Conservation (phyloP, 169 alveolate species). For the Cryptosporidium andersoni region DNA sequence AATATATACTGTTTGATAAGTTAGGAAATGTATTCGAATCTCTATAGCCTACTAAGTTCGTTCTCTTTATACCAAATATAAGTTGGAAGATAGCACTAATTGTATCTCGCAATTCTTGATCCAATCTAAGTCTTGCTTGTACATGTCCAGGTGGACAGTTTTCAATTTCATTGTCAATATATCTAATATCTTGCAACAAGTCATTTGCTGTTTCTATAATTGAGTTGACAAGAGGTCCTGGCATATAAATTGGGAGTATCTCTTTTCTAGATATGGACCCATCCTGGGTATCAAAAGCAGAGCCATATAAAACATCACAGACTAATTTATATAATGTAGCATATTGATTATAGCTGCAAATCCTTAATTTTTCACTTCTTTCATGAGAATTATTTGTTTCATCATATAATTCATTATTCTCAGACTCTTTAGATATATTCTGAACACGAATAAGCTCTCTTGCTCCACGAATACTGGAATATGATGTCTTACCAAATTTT, state of each 20-base stretch:
- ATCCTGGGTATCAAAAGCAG: conserved; percentile 4
- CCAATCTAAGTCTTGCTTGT: conserved; percentile 62
- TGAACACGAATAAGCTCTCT: conserved; percentile 60
- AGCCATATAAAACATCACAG: conserved; percentile 27
- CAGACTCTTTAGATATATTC: conserved; percentile 23
- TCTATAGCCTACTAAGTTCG: neutral
- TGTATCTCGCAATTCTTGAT: conserved; percentile 58
- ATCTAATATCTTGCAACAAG: conserved; percentile 40
- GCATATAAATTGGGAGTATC: neutral
- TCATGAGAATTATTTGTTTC: neutral
- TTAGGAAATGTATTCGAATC: neutral
- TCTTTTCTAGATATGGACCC: neutral
- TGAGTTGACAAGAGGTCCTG: conserved; percentile 58
- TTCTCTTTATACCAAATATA: conserved; percentile 39
- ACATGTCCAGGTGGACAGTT: conserved; percentile 69
- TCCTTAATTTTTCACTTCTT: conserved; percentile 3
- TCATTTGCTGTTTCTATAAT: conserved; percentile 65
- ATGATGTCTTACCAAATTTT: conserved; percentile 63
- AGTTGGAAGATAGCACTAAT: conserved; percentile 38
- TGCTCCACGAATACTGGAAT: conserved; percentile 62
- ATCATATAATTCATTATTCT: conserved; percentile 10
- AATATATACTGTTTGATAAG: neutral
- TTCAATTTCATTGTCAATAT: conserved; percentile 63
- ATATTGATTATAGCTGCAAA: conserved; percentile 6
- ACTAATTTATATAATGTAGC: conserved; percentile 13